A percentile compares a stretch with the other conserved stretches of the same genome.
Conservation (phyloP, 108 stramenopile species). For the Epithemia pelagica region DNA sequence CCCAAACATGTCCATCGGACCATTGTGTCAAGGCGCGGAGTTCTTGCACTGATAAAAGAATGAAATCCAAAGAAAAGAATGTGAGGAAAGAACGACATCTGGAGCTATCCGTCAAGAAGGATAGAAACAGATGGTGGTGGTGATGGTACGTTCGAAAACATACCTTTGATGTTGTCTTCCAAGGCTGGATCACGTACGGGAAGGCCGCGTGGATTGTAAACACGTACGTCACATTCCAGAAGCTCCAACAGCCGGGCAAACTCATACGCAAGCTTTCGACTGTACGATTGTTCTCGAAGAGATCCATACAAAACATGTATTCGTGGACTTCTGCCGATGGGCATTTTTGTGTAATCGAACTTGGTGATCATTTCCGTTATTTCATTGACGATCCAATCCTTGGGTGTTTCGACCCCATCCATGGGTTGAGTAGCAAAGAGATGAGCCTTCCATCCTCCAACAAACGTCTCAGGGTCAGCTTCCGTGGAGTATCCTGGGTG, state of each 20-base stretch:
- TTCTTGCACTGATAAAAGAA: no score
- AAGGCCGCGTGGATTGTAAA: conserved; percentile 54
- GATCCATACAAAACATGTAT: conserved; percentile 52
- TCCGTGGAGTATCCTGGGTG: conserved; percentile 42
- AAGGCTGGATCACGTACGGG: no score
- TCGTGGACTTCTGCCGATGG: conserved; percentile 37
- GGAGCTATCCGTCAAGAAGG: no score
- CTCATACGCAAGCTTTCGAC: conserved; percentile 36
- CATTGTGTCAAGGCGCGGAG: conserved; percentile 51
- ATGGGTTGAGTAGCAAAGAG: conserved; percentile 11
- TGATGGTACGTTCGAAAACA: no score
- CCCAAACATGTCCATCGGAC: conserved; percentile 59
- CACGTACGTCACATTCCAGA: conserved; percentile 54
- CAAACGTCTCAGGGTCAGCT: conserved; percentile 23
- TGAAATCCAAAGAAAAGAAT: no score
- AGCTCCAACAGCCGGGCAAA: conserved; percentile 47
- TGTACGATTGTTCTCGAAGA: conserved; percentile 38
- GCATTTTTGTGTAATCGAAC: conserved; percentile 35
- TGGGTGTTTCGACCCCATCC: neutral
- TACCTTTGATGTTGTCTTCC: no score
- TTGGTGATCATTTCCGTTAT: conserved; percentile 19
- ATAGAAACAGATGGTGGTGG: no score
- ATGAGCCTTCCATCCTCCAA: conserved; percentile 47
- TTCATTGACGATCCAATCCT: conserved; percentile 34
- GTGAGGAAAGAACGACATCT: no score